These are phyloP conservation scores for Beauveria sp. DNA, from an alignment of 2,329 filamentous ascomycete species.

Conservation along the genomic window DNA sequence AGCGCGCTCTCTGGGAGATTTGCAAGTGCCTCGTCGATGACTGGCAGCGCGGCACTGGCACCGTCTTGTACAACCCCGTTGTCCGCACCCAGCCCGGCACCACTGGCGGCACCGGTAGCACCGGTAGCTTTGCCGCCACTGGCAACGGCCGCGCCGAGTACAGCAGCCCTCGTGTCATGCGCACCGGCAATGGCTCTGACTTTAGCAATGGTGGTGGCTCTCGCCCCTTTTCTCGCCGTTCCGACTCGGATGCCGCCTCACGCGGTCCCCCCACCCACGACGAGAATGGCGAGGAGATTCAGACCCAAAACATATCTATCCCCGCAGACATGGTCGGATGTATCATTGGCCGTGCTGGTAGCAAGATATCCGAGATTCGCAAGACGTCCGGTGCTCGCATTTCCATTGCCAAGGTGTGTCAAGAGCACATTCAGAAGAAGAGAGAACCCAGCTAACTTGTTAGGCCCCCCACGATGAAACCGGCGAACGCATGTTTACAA, in stretches of 20 bases:
- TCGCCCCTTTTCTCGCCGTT: slow-evolving; percentile 67
- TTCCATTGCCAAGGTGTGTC: slow-evolving; percentile 73
- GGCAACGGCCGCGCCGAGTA: slow-evolving; percentile 42
- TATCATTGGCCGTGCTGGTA: slow-evolving; percentile 91
- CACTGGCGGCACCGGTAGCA: slow-evolving; percentile 34
- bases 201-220: slow-evolving; percentile 70
- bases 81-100: slow-evolving; percentile 68
- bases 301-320: slow-evolving; percentile 99
- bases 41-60: slow-evolving; percentile 94
- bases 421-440: neutral
- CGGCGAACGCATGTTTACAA: slow-evolving; percentile 99
- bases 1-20: slow-evolving; percentile 96
- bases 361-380: slow-evolving; percentile 98
- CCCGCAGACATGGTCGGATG: slow-evolving; percentile 99
- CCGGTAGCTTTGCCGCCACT: slow-evolving; percentile 36
- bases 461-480: slow-evolving; percentile 85
- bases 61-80: slow-evolving; percentile 93
- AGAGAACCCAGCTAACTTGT: neutral
- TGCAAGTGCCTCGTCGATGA: slow-evolving; percentile 98
- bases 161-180: slow-evolving; percentile 68
- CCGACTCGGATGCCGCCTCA: slow-evolving; percentile 71
- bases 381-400: slow-evolving; percentile 95
- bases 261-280: slow-evolving; percentile 83
- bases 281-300: slow-evolving; percentile 94
- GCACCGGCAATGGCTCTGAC: slow-evolving; percentile 94